Evolutionary conservation across 1,284 basidiomycete species (phyloP), one percentile per base, ranked within the genome.

Genomic region (Cerrena zonata): DNA sequence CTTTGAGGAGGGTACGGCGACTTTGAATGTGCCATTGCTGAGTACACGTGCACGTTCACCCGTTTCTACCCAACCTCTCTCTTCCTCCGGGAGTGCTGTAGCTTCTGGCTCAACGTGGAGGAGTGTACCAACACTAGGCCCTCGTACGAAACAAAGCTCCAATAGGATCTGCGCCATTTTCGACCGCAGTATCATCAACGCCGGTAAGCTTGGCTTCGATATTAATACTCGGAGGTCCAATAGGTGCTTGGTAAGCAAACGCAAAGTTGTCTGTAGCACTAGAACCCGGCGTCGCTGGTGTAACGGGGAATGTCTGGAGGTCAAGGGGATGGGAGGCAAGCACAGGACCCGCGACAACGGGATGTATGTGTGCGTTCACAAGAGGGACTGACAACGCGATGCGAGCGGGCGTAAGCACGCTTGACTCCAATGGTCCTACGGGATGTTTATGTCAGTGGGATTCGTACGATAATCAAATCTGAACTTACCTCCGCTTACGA

Each of bases 291-390:
- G 56, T 53, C 4, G 60, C 43, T 49, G 43, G 56, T 15, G 45
- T 42, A 26, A 40, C 48, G n/a, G 77, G 72, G 65, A 90, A 82
- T 15, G 79, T 75, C 65, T 91, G 88, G 44, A 91, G 66, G 61
- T 91, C 88, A 40, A 87, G 75, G 0, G 86, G 78, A 58, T 89
- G 84, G 2, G 85, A 79, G 4, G 87, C 84, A 41, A 89, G 73
- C 21, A 89, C 68, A 0, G 88, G 88, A 4, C 81, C 86, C 4
- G 80, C 71, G 30, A 82, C 79, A 23, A 80, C 65, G 2, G 81
- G 74, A 61, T 89, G 80, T 2, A 72, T 75, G 60, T 78, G 76
- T 1, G 73, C 70, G 60, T 82, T 78, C 45, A 90, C 76, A 42
- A 89, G 61, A 0, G 88, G 86, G 4, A 89, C 71, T 4, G 86